Evolutionary conservation across 192 early-diverging fungal genomes (phyloP).

Genomic region (Backusella westeae): DNA sequence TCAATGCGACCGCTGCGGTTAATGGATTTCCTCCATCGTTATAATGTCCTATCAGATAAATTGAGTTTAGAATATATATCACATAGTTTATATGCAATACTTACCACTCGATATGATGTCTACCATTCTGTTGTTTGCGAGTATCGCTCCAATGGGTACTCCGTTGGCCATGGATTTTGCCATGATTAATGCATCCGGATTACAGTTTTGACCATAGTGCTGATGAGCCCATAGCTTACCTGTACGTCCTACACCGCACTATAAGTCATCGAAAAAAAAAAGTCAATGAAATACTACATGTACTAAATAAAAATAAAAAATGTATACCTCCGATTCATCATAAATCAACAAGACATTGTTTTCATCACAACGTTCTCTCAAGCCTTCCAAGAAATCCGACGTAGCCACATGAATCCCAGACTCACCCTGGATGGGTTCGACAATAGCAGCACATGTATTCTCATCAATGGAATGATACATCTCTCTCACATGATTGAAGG

Average conservation of each 20-base stretch:
- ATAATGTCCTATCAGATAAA: conserved; percentile 91
- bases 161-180: conserved; percentile 98
- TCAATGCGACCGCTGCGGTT: conserved; percentile 76
- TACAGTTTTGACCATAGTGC: conserved; percentile 55
- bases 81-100: neutral
- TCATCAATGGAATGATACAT: conserved; percentile 64
- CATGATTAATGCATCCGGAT: conserved; percentile 86
- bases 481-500: conserved; percentile 69
- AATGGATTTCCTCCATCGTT: conserved; percentile 83
- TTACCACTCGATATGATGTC: conserved; percentile 67
- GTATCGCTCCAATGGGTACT: conserved; percentile 86
- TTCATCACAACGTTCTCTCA: conserved; percentile 78
- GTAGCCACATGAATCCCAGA: conserved; percentile 79
- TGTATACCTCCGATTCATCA: neutral
- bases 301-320: neutral
- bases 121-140: conserved; percentile 75
- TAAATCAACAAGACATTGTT: conserved; percentile 83
- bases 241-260: conserved; percentile 86
- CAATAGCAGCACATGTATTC: conserved; percentile 83
- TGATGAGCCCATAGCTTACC: conserved; percentile 87
- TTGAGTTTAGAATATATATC: conserved; percentile 34
- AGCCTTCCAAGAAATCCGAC: conserved; percentile 70
- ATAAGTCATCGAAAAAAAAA: neutral
- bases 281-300: neutral
- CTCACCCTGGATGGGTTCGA: conserved; percentile 95